Evolutionary conservation across 1,139 yeast species (phyloP).

Genomic region (Saccharomyces hybrid): DNA sequence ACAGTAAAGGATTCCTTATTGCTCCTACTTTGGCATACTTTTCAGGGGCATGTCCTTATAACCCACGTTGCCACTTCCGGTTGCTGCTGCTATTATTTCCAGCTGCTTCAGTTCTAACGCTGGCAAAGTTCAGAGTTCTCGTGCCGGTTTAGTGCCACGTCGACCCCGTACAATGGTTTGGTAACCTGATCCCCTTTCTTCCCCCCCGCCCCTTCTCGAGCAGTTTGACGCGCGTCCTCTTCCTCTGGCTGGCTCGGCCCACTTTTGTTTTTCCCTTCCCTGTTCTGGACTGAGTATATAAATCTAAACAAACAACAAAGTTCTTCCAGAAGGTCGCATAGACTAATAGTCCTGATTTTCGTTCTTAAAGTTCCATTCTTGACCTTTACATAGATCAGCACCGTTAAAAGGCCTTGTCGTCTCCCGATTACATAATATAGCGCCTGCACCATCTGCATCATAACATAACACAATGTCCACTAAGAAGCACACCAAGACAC

Average conservation of each 20-base stretch:
- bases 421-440: neutral
- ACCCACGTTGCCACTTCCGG: neutral
- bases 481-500: conserved; percentile 69
- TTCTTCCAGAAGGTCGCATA: neutral
- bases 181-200: neutral
- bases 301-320: neutral
- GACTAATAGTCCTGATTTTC: neutral
- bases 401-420: neutral
- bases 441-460: neutral
- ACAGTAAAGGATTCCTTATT: neutral
- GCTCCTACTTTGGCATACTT: neutral
- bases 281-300: neutral
- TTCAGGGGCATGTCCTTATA: neutral
- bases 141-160: neutral
- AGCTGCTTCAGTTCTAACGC: neutral
- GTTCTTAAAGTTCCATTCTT: neutral
- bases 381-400: neutral
- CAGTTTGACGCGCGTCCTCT: neutral
- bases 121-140: neutral
- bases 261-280: neutral
- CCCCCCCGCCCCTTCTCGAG: neutral
- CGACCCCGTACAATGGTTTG: neutral
- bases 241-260: neutral
- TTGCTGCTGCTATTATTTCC: neutral
- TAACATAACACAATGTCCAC: conserved; percentile 2